Evolutionary conservation across 2,329 filamentous ascomycete genomes (phyloP), one percentile per base, ranked within the genome.

Genomic region (Paracorniculantispora psalliotae): DNA sequence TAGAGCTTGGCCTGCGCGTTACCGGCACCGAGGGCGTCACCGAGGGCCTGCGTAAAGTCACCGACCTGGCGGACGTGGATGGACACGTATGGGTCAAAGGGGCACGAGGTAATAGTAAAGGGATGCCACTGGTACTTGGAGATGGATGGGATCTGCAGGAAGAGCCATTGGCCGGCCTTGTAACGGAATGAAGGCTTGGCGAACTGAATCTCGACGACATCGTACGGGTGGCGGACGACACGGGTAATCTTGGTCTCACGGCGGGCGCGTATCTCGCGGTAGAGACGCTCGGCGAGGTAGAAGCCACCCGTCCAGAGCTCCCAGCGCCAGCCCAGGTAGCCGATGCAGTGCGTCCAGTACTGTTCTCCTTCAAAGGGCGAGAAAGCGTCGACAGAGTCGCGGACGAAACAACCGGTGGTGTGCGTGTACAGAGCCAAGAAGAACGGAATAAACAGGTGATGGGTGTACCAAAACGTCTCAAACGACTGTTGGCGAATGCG

Each of bases 391-490:
- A 79, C 73, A 1, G 86, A 88, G 70, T 97, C 92, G 65, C 94
- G 90, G 41, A 99, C 94, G 77, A 99, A 99, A 76, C 94, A 99
- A 61, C 92, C 92, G 8, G 90, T 91, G 1, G 94, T 93, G 73
- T 99, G 94, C 13, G 93, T 97, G 75, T 97, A 99, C 66, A 99
- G 86, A 48, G 85, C 93, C 47, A 99, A 81, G 69, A 97, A 77
- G 74, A 99, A 99, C 1, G 94, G 93, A 61, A 99, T 89, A 69
- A 97, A 97, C n/a, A 99, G 83, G 69, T 99, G 94, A 75, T 99
- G 94, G 0, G 92, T 96, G 76, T 99, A 99, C 94, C 94, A 99
- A 73, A 99, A 99, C 0, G 93, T 96, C 77, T 99, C 94, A 70
- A 92, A 99, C 0, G 91, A 96, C 72, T 99, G 94, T 72, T 97